These are phyloP conservation scores for Colletotrichum tamarilloi DNA, from an alignment of 2,329 filamentous ascomycete genomes.

Conservation along the genomic window DNA sequence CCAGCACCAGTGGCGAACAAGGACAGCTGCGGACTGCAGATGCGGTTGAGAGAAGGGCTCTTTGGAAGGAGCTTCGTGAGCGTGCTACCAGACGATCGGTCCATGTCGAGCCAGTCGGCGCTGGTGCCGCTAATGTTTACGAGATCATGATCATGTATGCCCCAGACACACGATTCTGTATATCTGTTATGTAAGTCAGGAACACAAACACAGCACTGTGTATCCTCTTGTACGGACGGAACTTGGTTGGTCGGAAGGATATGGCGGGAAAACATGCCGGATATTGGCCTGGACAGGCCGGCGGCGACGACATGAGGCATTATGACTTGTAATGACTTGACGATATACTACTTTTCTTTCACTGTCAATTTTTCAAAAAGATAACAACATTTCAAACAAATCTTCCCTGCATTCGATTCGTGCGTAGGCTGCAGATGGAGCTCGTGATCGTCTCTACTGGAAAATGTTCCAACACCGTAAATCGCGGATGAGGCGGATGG, in stretches of 20 bases:
- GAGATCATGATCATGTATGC: conserved; percentile 45
- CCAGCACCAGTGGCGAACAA: conserved; percentile 32
- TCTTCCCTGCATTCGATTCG: neutral
- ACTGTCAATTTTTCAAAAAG: conserved; percentile 10
- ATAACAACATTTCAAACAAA: conserved; percentile 3
- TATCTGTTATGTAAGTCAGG: conserved; percentile 28
- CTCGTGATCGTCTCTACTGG: neutral
- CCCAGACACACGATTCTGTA: conserved; percentile 16
- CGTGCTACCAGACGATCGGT: conserved; percentile 55
- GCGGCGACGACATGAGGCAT: conserved; percentile 3
- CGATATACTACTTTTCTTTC: conserved; percentile 13
- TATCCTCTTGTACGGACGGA: conserved; percentile 13
- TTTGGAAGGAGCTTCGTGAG: conserved; percentile 51
- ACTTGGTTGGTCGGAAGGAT: conserved; percentile 30
- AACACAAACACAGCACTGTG: conserved; percentile 16
- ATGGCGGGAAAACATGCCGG: conserved; percentile 13
- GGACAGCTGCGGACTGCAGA: conserved; percentile 45
- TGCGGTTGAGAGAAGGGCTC: conserved; percentile 54
- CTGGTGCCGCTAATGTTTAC: conserved; percentile 72
- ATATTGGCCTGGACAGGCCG: conserved; percentile 4
- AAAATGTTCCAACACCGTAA: conserved; percentile 2
- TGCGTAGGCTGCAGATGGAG: neutral
- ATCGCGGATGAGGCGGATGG: conserved; percentile 7
- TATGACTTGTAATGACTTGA: conserved; percentile 34
- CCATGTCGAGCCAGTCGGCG: conserved; percentile 63